Conservation (phyloP, 2,329 filamentous ascomycete genomes). For the Sarocladiaceae sp. region DNA sequence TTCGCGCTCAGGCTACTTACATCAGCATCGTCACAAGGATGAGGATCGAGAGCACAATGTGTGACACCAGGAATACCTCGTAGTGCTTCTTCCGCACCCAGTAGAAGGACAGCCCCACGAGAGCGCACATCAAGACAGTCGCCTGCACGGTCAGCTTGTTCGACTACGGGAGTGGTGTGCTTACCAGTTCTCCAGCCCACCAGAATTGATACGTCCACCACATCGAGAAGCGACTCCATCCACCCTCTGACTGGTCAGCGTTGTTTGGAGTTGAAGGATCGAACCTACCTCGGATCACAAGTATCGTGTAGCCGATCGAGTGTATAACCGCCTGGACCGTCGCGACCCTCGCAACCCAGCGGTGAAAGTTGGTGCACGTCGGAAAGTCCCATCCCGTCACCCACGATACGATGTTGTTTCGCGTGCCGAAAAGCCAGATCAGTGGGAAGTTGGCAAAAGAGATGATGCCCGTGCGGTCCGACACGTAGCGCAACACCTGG, state of each 20-base stretch:
- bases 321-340: conserved; percentile 58
- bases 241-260: conserved; percentile 25
- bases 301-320: conserved; percentile 50
- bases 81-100: conserved; percentile 47
- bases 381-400: conserved; percentile 63
- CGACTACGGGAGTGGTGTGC: too few relatives aligned
- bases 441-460: conserved; percentile 58
- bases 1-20: conserved; percentile 26
- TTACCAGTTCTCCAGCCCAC: conserved; percentile 41
- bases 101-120: conserved; percentile 42
- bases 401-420: conserved; percentile 62
- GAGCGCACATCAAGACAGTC: conserved; percentile 36
- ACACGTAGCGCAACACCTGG: conserved; percentile 46
- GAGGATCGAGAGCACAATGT: conserved; percentile 46
- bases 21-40: conserved; percentile 44
- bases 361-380: conserved; percentile 62
- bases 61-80: conserved; percentile 41
- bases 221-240: conserved; percentile 25
- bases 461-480: conserved; percentile 58
- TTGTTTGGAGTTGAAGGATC: not conserved
- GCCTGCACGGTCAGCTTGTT: conserved; percentile 26
- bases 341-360: conserved; percentile 57
- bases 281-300: conserved; percentile 30
- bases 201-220: conserved; percentile 41
- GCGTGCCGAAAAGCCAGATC: conserved; percentile 59